Evolutionary conservation across 768 basidiomycete species (phyloP).

Genomic region (Lactifluus pinguis): DNA sequence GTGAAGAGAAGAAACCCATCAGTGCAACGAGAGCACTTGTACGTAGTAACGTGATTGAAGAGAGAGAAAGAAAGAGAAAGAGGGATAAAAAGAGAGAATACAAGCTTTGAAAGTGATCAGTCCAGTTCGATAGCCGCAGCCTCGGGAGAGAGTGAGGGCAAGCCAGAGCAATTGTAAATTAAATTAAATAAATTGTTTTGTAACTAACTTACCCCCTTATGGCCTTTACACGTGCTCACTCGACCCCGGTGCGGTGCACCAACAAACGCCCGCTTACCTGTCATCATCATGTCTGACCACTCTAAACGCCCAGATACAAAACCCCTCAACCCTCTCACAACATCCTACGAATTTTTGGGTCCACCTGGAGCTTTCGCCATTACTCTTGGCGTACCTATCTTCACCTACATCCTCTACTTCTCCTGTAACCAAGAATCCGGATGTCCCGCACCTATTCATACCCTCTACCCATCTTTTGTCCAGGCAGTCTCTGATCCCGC

Average conservation of each 20-base stretch:
- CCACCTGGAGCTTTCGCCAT: conserved; percentile 69
- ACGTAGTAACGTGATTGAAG: conserved; percentile 24
- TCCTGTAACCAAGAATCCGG: conserved; percentile 63
- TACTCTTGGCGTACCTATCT: conserved; percentile 57
- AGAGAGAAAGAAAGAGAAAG: neutral
- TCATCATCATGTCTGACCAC: conserved; percentile 1
- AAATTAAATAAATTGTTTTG: too few relatives aligned
- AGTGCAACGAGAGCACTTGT: conserved; percentile 32
- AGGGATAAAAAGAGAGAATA: neutral
- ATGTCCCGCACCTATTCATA: conserved; percentile 48
- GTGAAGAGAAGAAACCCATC: conserved; percentile 37
- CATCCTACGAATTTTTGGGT: conserved; percentile 72
- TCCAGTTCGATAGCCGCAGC: neutral
- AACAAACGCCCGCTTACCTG: too few relatives aligned
- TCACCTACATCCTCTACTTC: conserved; percentile 70
- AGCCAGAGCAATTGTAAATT: too few relatives aligned
- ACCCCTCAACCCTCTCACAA: conserved; percentile 58
- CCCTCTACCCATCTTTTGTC: conserved; percentile 36
- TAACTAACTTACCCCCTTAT: too few relatives aligned
- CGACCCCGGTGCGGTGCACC: too few relatives aligned
- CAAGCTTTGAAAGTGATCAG: neutral
- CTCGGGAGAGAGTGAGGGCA: neutral
- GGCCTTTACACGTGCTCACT: too few relatives aligned
- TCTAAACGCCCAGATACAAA: neutral
- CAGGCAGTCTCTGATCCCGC: conserved; percentile 36